These are phyloP conservation scores for Ophiostoma quercus DNA, from an alignment of 2,329 filamentous ascomycete species.

Conservation along the genomic window DNA sequence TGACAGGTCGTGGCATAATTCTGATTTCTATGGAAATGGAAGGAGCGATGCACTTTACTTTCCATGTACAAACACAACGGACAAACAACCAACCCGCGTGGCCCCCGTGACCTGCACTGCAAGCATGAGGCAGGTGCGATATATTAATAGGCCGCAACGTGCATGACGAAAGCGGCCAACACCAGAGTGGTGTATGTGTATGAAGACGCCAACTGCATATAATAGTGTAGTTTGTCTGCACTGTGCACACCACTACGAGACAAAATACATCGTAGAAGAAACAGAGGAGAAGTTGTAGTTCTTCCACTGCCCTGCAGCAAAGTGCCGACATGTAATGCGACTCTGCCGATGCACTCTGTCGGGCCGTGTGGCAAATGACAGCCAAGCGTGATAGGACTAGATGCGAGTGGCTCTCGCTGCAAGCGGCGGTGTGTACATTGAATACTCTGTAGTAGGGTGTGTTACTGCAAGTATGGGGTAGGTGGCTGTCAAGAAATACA, in stretches of 20 bases:
- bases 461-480: no score
- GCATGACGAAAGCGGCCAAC: neutral
- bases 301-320: conserved; percentile 9
- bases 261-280: neutral
- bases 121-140: neutral
- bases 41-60: neutral
- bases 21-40: neutral
- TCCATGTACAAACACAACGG: neutral
- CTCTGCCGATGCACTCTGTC: neutral
- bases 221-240: neutral
- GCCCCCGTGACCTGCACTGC: neutral
- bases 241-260: neutral
- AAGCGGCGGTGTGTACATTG: neutral
- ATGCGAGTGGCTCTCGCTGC: neutral
- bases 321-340: neutral
- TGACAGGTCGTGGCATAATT: neutral
- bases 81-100: neutral
- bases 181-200: neutral
- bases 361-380: neutral
- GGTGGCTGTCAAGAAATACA: neutral
- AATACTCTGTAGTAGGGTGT: no score
- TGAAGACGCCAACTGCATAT: neutral
- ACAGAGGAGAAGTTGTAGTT: neutral
- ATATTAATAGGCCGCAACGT: neutral
- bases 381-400: neutral